Conservation (phyloP, 352 stramenopile species). For the Phytophthora uliginosa region DNA sequence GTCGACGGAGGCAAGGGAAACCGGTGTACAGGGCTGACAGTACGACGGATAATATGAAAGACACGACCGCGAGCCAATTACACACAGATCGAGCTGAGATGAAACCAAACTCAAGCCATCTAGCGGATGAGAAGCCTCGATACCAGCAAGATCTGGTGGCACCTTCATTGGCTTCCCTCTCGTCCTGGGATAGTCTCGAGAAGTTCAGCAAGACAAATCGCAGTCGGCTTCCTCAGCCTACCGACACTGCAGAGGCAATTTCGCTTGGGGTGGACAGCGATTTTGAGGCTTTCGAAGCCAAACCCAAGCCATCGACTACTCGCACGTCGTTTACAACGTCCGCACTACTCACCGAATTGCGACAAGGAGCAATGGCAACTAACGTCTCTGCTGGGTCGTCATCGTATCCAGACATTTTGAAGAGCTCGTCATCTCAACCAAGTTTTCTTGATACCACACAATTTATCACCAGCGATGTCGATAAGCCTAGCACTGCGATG, state of each 20-base stretch:
- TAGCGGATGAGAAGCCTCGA: conserved; percentile 4
- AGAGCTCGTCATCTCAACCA: neutral
- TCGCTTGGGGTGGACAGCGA: neutral
- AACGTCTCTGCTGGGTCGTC: neutral
- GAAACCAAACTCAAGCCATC: conserved; percentile 10
- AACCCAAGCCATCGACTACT: neutral
- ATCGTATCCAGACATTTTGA: conserved; percentile 4
- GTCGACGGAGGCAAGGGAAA: conserved; percentile 34
- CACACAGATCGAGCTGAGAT: conserved; percentile 10
- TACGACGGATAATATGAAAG: neutral
- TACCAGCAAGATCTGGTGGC: conserved; percentile 1
- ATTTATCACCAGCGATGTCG: neutral
- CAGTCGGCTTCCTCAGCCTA: conserved; percentile 52
- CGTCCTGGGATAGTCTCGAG: conserved; percentile 77
- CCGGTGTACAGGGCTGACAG: neutral
- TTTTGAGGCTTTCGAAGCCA: conserved; percentile 2
- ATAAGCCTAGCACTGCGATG: neutral
- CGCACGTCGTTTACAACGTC: conserved; percentile 30
- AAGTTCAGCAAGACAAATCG: conserved; percentile 85
- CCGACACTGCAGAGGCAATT: conserved; percentile 6
- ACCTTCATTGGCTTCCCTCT: conserved; percentile 25
- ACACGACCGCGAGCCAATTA: neutral
- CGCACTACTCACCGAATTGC: conserved; percentile 28
- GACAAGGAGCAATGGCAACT: conserved; percentile 10
- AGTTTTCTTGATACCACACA: neutral